Evolutionary conservation across 495 filamentous ascomycete species (phyloP), one percentile per base, ranked within the genome.

Genomic region (Aspergillus haitiensis): DNA sequence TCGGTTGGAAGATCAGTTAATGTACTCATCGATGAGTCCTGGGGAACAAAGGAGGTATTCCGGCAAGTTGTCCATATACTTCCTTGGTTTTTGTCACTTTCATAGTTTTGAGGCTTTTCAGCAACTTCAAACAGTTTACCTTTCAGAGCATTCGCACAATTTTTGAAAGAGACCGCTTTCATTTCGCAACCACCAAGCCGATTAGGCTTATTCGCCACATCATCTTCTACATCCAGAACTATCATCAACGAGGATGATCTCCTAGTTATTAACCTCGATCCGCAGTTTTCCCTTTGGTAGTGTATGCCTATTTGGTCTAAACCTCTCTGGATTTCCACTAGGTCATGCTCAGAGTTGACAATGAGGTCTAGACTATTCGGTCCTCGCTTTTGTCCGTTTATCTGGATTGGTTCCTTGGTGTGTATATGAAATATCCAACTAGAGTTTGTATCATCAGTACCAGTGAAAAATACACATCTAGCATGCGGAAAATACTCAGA

Each of bases 171-270:
- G 18, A n/a, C 49, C 12, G 21, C 8, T 42, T 50, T 37, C 1
- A 31, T n/a, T 37, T 21, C 8, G 15, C 12, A n/a, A 15, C 18
- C 13, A 31, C 52, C 37, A n/a, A 31, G 7, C 6, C 18, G 40
- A n/a, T 36, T 46, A 10, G 45, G 56, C 45, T 45, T 52, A 12
- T 11, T 46, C 34, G 33, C 13, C 16, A 66, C 48, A 18, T 62
- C 56, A 0, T 64, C 59, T 4, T 21, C 59, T 12, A 37, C 52
- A 48, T 67, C 61, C 53, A 67, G 40, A 6, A 53, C 37, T 52
- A 64, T 47, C 39, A 62, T 10, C 1, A 62, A 18, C 6, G 52
- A 56, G 27, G 63, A 65, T 34, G 55, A 55, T 34, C 49, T 61
- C 35, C 21, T 27, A 3, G 21, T 27, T 27, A 27, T 27, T 27